Base-by-base conservation (phyloP, 129 eudicot genomes). In the Artemisia annua region DNA sequence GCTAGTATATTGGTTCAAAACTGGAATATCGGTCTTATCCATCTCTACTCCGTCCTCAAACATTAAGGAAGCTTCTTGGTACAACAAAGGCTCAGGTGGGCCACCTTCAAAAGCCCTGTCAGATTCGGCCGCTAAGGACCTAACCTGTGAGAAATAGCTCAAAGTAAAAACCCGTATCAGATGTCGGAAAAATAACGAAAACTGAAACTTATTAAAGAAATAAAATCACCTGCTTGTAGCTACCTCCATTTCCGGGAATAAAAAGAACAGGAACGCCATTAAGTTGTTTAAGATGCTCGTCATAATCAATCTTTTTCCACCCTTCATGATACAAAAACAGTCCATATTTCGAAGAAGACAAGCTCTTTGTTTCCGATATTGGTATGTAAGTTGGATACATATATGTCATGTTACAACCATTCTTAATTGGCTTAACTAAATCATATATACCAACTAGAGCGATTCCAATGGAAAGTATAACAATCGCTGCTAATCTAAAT, bases 311-410 rank as follows among this genome's bases (percentile, higher is more conserved):
- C 70, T 83, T 80, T 72, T 83, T 85, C 99, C 99, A 95, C 19
- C 99, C 99, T 80, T 95, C 99, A 64, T 95, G 97, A 77, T 95
- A 95, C 85, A 90, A 70, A 78, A 76, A 88, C 66, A 95, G 71
- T 7, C 90, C 95, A 28, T 95, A 95, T 79, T 83, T 90, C 3
- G 81, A 73, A 26, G 83, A 79, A 52, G 97, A 73, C 61, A 70
- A 72, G 70, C 85, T 83, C 51, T 63, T 54, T 5, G 96, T 78
- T 4, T 81, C 60, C 14, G 96, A 77, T 60, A 95, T 70, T 4
- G 99, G 99, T 67, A 95, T 86, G 76, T 95, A 95, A 15, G 92
- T 91, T 7, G 97, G 99, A 66, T 90, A 95, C 99, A 95, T 95
- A 70, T 95, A 95, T 46, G 99, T 95, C 99, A 91, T 90, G 58